These are phyloP conservation scores for Pseudocercospora pini-densiflorae DNA, from an alignment of 2,329 filamentous ascomycete genomes.

Conservation along the genomic window DNA sequence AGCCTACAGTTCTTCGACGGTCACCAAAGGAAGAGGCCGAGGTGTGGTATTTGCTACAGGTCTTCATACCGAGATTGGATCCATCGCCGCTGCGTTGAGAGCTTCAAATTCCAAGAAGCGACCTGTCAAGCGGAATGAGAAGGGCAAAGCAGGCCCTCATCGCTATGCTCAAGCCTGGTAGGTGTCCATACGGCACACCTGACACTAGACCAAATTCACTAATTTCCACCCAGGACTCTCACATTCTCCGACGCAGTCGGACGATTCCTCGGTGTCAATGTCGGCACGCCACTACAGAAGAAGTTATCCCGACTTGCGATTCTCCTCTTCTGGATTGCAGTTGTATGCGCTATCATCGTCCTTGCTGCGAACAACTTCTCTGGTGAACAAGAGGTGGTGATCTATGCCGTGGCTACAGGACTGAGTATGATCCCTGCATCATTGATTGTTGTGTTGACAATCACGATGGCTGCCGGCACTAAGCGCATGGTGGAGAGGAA, in stretches of 20 bases:
- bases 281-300: slow-evolving; percentile 81
- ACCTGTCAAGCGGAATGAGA: slow-evolving; percentile 43
- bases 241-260: slow-evolving; percentile 63
- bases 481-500: slow-evolving; percentile 67
- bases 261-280: slow-evolving; percentile 67
- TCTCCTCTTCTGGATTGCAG: slow-evolving; percentile 74
- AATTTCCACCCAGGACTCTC: slow-evolving; percentile 39
- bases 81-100: slow-evolving; percentile 72
- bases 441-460: slow-evolving; percentile 43
- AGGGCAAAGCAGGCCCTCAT: slow-evolving; percentile 38
- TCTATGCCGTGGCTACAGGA: slow-evolving; percentile 65
- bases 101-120: slow-evolving; percentile 56
- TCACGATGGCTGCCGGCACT: slow-evolving; percentile 54
- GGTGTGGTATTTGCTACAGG: slow-evolving; percentile 71
- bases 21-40: slow-evolving; percentile 70
- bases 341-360: slow-evolving; percentile 70
- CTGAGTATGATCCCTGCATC: slow-evolving; percentile 65
- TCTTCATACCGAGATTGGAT: slow-evolving; percentile 75
- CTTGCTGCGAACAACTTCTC: slow-evolving; percentile 63
- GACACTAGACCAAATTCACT: too few relatives aligned
- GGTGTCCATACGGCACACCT: too few relatives aligned
- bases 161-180: slow-evolving; percentile 50
- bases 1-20: slow-evolving; percentile 70
- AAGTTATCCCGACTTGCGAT: slow-evolving; percentile 85
- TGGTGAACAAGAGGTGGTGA: slow-evolving; percentile 63